Base-by-base conservation (phyloP, 352 stramenopile species). In the Globisporangium alternatum region DNA sequence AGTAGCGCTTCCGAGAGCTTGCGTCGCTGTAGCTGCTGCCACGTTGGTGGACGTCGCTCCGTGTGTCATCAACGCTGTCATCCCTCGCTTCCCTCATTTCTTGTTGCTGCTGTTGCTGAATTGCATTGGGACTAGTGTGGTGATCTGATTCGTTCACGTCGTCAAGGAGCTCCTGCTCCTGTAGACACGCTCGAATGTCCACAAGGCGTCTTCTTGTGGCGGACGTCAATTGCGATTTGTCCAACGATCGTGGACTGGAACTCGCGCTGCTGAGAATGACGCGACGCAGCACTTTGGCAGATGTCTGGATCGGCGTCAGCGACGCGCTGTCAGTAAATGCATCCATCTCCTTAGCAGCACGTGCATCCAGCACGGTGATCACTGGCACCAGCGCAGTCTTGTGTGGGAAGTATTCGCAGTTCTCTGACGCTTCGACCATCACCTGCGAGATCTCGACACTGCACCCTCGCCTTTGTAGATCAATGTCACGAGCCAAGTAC, bases 361-460 rank as follows among this genome's bases (percentile, higher is more conserved):
- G 17, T 19, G 5, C 19, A 58, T 90, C 80, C 7, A 74, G 9
- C 0, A 91, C 76, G 3, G 78, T 84, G 63, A 93, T 83, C 45
- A 90, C 65, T 2, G 85, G 78, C 19, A 92, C 74, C 17, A 87
- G 66, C n/a, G 83, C 83, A 1, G 69, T 72, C 28, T 81, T 62
- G 70, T 89, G 70, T 13, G 83, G 80, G 12, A 88, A 93, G 53
- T 93, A 93, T 3, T 73, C 71, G 65, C 82, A 93, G 67, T 81
- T 76, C 1, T 62, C 53, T 2, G 85, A 65, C 12, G 67, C 68
- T 0, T 70, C 56, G 19, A 92, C 85, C 2, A 62, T 37, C 43
- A 89, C 62, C 13, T 41, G 41, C 5, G 51, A 66, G 19, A 83
- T 64, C 30, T 48, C 25, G 39, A 87, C 65, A 9, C 61, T 0